These are phyloP conservation scores for Pseudogymnoascus sp. DNA, from an alignment of 2,329 filamentous ascomycete species.

Conservation along the genomic window DNA sequence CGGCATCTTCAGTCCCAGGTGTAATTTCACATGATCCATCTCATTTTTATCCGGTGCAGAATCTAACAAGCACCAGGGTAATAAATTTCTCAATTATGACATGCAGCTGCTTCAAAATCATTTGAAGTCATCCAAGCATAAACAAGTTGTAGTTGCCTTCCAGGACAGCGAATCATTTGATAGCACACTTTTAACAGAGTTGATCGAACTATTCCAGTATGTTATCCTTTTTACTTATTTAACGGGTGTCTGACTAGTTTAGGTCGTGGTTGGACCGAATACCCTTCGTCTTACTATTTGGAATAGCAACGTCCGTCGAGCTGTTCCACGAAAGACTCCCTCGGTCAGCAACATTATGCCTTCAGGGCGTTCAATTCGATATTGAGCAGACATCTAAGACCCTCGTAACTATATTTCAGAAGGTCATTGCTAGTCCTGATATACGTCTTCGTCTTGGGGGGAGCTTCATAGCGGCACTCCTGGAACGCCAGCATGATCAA, in stretches of 20 bases:
- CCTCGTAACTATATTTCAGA: slow-evolving; percentile 62
- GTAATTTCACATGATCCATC: slow-evolving; percentile 30
- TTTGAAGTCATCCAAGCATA: slow-evolving; percentile 42
- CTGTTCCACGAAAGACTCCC: slow-evolving; percentile 67
- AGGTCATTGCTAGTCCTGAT: slow-evolving; percentile 50
- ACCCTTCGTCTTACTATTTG: slow-evolving; percentile 68
- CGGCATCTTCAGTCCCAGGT: slow-evolving; percentile 37
- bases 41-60: slow-evolving; percentile 5
- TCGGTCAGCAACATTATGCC: slow-evolving; percentile 55
- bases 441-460: slow-evolving; percentile 55
- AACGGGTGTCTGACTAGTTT: slow-evolving; percentile 9
- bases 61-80: slow-evolving; percentile 36
- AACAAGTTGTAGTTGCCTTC: slow-evolving; percentile 61
- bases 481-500: slow-evolving; percentile 68
- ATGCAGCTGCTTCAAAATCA: slow-evolving; percentile 60
- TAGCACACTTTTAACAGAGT: slow-evolving; percentile 58
- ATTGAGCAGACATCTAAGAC: slow-evolving; percentile 64
- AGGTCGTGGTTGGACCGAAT: slow-evolving; percentile 66
- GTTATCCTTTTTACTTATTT: slow-evolving; percentile 19
- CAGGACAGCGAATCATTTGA: slow-evolving; percentile 81
- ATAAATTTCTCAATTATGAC: slow-evolving; percentile 68
- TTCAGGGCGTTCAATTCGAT: slow-evolving; percentile 67
- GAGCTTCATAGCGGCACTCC: slow-evolving; percentile 49
- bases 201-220: slow-evolving; percentile 60
- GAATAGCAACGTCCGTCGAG: slow-evolving; percentile 73